Evolutionary conservation across 208 protist species (phyloP), one percentile per base, ranked within the genome.

Genomic region (Wallacemonas sp.): DNA sequence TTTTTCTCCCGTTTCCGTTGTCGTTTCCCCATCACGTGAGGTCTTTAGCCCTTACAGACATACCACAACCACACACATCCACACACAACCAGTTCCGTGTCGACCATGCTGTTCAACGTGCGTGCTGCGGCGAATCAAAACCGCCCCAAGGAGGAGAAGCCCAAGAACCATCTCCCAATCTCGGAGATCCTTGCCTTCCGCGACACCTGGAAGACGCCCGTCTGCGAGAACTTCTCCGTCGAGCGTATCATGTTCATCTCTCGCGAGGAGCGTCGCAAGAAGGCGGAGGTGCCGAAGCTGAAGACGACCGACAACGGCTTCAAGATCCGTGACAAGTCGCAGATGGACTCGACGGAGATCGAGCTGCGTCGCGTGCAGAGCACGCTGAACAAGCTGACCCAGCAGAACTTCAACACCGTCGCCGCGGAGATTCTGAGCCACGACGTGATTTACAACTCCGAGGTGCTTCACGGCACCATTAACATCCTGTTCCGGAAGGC

Each of bases 401-500:
- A 92, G 49, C 72, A 87, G 57, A 96, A 96, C 69, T 96, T 91
- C 66, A 80, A 92, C 57, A 65, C 81, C 2, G 63, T 96, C 41
- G 70, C 77, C 26, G 71, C 84, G 18, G 74, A 91, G 26, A 81
- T 89, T 36, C 72, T 92, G 20, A 76, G 72, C 20, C 77, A 71
- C 0, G 84, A 96, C 1, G 77, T 96, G 44, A 87, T 96, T 66
- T 68, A 82, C 33, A 82, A 93, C 61, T 59, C 69, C 1, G 65
- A 71, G 28, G 80, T 96, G 20, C 76, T 92, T 31, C 74, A 77
- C 23, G 82, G 83, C 25, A 79, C 81, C 18, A 87, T 96, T 48
- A 76, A 81, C 57, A 87, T 89, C 61, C 89, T 96, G 72, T 96
- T 92, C 73, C 79, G 77, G 64, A 96, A 96, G 81, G 86, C 91